Percentiles rank a stretch among this genome's conserved stretches.
phyloP scores from a whole-genome alignment of 1,284 basidiomycete species.

The Cryptococcus floricola region DNA sequence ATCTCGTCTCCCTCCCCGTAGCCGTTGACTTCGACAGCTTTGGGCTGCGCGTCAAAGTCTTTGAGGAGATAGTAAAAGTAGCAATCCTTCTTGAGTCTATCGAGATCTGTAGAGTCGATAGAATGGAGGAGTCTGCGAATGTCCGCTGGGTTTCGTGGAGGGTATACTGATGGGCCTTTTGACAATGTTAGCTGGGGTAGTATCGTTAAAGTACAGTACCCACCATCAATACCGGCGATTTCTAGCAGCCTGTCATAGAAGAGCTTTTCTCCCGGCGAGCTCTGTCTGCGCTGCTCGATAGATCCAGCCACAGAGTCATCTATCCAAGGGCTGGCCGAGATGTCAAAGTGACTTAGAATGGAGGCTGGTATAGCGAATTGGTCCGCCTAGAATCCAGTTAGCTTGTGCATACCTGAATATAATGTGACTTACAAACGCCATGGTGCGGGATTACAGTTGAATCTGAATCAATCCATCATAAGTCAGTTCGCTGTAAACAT shows the following conservation, averaged over 20 bases:
- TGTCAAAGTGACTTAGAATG: slow-evolving; percentile 38
- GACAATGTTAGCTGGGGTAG: neutral
- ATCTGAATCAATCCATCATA: too few relatives aligned
- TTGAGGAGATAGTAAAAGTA: slow-evolving; percentile 42
- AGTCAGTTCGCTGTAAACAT: neutral
- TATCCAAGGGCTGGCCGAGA: slow-evolving; percentile 31
- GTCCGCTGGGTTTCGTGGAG: slow-evolving; percentile 32
- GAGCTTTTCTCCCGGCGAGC: slow-evolving; percentile 24
- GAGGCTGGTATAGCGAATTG: slow-evolving; percentile 29
- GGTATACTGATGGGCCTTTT: slow-evolving; percentile 33
- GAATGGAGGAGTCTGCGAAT: slow-evolving; percentile 33
- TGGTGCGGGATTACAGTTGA: too few relatives aligned
- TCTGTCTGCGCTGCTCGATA: slow-evolving; percentile 13
- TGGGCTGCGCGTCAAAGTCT: slow-evolving; percentile 23
- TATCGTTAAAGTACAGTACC: slow-evolving; percentile 2
- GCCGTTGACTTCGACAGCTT: neutral
- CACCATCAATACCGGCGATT: slow-evolving; percentile 32
- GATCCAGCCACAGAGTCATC: slow-evolving; percentile 6
- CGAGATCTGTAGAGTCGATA: slow-evolving; percentile 26
- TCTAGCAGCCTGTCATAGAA: slow-evolving; percentile 40
- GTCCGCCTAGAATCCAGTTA: slow-evolving; percentile 14
- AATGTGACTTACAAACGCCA: too few relatives aligned
- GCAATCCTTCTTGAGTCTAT: slow-evolving; percentile 42
- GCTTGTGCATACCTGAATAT: too few relatives aligned
- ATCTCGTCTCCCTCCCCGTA: slow-evolving; percentile 18